Evolutionary conservation across 2,329 filamentous ascomycete species (phyloP).

Genomic region (Decorospora gaudefroyi): DNA sequence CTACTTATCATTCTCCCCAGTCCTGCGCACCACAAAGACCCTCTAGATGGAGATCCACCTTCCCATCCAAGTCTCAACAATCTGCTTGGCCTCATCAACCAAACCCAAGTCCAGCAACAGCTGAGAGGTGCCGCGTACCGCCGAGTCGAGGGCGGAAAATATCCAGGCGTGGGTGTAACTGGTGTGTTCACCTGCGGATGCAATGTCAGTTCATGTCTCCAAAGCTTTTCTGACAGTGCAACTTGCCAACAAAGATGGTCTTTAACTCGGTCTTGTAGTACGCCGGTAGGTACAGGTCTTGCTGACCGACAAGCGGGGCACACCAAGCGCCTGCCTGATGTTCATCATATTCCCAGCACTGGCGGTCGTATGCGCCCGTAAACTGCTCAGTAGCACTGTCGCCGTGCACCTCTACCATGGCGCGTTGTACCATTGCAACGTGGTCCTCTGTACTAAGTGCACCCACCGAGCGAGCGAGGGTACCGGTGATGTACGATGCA

Average conservation of each 20-base stretch:
- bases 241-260: conserved; percentile 69
- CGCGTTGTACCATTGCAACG: conserved; percentile 64
- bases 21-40: conserved; percentile 5
- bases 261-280: conserved; percentile 72
- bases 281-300: conserved; percentile 71
- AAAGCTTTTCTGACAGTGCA: conserved; percentile 51
- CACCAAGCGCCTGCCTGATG: conserved; percentile 67
- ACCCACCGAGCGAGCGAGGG: conserved; percentile 52
- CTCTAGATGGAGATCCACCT: conserved; percentile 59
- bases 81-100: conserved; percentile 70
- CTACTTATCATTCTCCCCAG: not conserved
- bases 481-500: conserved; percentile 60
- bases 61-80: conserved; percentile 69
- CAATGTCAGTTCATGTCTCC: not conserved
- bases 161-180: conserved; percentile 73
- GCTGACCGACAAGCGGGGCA: conserved; percentile 64
- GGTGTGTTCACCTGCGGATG: conserved; percentile 9
- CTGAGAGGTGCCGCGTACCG: conserved; percentile 67
- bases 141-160: conserved; percentile 67
- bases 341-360: conserved; percentile 68
- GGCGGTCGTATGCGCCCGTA: conserved; percentile 66
- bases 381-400: conserved; percentile 63
- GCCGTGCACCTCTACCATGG: conserved; percentile 71
- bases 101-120: conserved; percentile 66
- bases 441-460: conserved; percentile 63